These are phyloP conservation scores for Leptoxyphium fumago DNA, from an alignment of 2,329 filamentous ascomycete genomes.

Conservation along the genomic window DNA sequence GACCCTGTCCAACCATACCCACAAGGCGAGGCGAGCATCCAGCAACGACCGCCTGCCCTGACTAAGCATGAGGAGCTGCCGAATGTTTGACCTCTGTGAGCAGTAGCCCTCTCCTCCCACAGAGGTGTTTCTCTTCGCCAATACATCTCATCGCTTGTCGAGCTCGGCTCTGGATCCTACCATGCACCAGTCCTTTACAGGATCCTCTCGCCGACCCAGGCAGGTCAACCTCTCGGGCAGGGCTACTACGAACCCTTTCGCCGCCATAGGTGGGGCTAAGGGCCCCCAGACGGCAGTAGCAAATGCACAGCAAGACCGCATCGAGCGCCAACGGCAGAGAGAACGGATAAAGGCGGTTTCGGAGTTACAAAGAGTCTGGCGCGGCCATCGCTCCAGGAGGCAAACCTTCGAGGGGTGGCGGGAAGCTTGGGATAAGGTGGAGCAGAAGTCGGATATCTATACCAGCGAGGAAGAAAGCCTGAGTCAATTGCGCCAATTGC, in stretches of 20 bases:
- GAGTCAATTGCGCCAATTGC: slow-evolving; percentile 26
- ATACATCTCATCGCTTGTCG: neutral
- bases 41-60: too few species aligned
- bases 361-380: slow-evolving; percentile 66
- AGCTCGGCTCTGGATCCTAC: neutral
- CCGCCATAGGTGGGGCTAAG: slow-evolving; percentile 38
- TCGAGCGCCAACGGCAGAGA: slow-evolving; percentile 65
- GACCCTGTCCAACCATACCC: too few species aligned
- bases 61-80: too few species aligned
- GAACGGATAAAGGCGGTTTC: slow-evolving; percentile 59
- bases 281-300: slow-evolving; percentile 60
- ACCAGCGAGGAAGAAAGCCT: slow-evolving; percentile 24
- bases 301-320: slow-evolving; percentile 74
- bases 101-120: too few species aligned
- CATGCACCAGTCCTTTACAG: slow-evolving; percentile 91
- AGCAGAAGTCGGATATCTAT: slow-evolving; percentile 23
- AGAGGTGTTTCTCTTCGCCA: too few species aligned
- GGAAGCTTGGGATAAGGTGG: slow-evolving; percentile 44
- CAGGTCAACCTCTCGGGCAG: slow-evolving; percentile 92
- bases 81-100: too few species aligned
- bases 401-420: slow-evolving; percentile 44
- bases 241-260: slow-evolving; percentile 59
- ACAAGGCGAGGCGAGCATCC: too few species aligned
- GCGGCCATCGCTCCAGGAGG: slow-evolving; percentile 54
- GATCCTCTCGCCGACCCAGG: slow-evolving; percentile 67